A percentile compares a stretch with the other conserved stretches of the same genome.
phyloP scores from a whole-genome alignment of 2,329 filamentous ascomycete genomes.

The Basipetospora chlamydospora region DNA sequence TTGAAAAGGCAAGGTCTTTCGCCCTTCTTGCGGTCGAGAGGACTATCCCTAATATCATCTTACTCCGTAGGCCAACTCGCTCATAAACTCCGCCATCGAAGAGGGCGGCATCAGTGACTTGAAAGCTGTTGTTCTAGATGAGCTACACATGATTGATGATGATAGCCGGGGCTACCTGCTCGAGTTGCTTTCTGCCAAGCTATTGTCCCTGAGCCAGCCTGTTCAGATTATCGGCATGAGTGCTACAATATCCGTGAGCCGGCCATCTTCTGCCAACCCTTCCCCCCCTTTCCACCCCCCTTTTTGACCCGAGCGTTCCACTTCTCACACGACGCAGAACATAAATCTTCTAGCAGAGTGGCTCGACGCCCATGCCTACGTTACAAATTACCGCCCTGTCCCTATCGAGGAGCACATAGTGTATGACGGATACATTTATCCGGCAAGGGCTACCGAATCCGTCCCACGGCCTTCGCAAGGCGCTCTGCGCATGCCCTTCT shows the following conservation, averaged over 20 bases:
- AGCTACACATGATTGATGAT: slow-evolving; percentile 73
- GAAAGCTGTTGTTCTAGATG: slow-evolving; percentile 56
- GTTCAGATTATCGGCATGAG: slow-evolving; percentile 70
- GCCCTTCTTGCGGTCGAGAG: background rate
- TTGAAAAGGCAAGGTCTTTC: slow-evolving; percentile 45
- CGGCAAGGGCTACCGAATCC: too few relatives aligned
- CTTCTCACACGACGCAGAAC: slow-evolving; percentile 32
- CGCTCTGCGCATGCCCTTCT: too few relatives aligned
- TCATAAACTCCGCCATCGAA: slow-evolving; percentile 60
- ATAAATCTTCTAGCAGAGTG: slow-evolving; percentile 53
- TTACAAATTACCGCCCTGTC: slow-evolving; percentile 59
- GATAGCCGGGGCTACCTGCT: slow-evolving; percentile 61
- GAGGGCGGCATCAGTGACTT: slow-evolving; percentile 52
- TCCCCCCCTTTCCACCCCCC: too few relatives aligned
- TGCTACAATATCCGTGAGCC: slow-evolving; percentile 54
- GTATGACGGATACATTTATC: slow-evolving; percentile 54
- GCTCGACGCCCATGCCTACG: slow-evolving; percentile 57
- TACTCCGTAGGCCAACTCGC: slow-evolving; percentile 47
- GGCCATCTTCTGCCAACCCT: background rate
- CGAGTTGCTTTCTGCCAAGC: slow-evolving; percentile 59
- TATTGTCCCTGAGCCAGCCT: slow-evolving; percentile 51
- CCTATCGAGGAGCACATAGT: slow-evolving; percentile 63
- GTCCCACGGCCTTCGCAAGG: too few relatives aligned
- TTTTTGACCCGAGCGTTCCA: too few relatives aligned
- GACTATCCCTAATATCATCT: background rate